Conservation (phyloP, 2,329 filamentous ascomycete species). For the Fusarium austroafricanum region DNA sequence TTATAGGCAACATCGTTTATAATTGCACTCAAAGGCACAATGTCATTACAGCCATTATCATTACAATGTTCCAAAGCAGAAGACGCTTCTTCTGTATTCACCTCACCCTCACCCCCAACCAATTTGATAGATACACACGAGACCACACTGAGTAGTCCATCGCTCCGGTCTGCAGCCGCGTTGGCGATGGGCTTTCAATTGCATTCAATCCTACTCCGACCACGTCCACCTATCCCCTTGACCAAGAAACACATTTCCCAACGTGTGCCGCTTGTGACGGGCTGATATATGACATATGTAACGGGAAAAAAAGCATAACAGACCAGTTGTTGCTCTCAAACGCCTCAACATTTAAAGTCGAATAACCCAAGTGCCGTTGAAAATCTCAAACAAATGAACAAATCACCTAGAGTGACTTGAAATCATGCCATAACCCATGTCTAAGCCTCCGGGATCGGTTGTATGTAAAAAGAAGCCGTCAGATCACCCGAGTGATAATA, state of each 20-base stretch:
- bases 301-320: conserved; percentile 21
- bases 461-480: conserved; percentile 26
- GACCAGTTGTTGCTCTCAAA: conserved; percentile 32
- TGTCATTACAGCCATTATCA: conserved; percentile 33
- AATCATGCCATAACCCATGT: conserved; percentile 22
- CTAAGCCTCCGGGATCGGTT: conserved; percentile 5
- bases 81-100: conserved; percentile 41
- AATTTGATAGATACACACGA: conserved; percentile 42
- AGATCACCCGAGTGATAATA: conserved; percentile 27
- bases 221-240: conserved; percentile 8
- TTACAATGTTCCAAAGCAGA: conserved; percentile 26
- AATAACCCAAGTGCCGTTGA: conserved; percentile 25
- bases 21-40: background rate
- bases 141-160: conserved; percentile 25
- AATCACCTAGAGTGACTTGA: conserved; percentile 27
- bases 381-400: conserved; percentile 32
- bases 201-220: conserved; percentile 26
- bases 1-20: background rate
- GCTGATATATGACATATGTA: conserved; percentile 20
- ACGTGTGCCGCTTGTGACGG: conserved; percentile 8
- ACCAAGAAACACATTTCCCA: conserved; percentile 10
- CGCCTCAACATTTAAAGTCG: conserved; percentile 34
- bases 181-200: conserved; percentile 21
- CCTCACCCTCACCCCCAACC: conserved; percentile 20
- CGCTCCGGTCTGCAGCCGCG: conserved; percentile 24